Base-by-base conservation (phyloP, 148 eudicot genomes). In the Rhododendron simsii region DNA sequence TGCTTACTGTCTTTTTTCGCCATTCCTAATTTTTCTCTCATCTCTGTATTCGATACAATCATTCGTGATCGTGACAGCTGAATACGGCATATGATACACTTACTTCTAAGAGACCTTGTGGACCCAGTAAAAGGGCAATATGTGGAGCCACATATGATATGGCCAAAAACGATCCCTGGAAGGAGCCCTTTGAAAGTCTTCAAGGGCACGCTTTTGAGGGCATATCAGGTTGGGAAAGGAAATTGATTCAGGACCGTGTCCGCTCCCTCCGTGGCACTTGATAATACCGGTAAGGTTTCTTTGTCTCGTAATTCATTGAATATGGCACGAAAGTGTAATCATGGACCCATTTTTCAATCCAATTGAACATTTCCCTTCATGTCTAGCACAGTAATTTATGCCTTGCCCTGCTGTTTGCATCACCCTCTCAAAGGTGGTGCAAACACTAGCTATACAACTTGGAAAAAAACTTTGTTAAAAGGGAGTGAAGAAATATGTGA, bases 61-160 rank as follows among this genome's bases (percentile, higher is more conserved):
- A 30, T 67, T 81, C 18, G 78, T 65, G 78, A 81, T 53, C 82
- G 55, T 77, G 28, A 80, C 94, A 96, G 99, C 92, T 96, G 55
- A 89, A 92, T 15, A 86, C 87, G 57, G 96, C 98, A 44, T 96
- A 96, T 84, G 88, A 92, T 44, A 80, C 81, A 12, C 94, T 96
- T 21, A 94, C 96, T 50, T 89, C 92, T 69, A 93, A 90, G 89
- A 92, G 99, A 86, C 98, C 98, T 33, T 96, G 99, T 87, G 99
- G 99, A 15, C 99, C 99, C 16, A 96, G 92, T 90, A 95, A 86
- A 89, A 90, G 78, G 73, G 97, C 99, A 35, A 94, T 96, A 61
- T 93, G 96, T 45, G 99, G 93, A 39, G 98, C 99, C 21, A 96
- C 99, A 37, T 96, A 94, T 87, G 99, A 96, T 92, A 89, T 96